phyloP scores from a whole-genome alignment of 2,329 filamentous ascomycete genomes.

The Epichloe uncinata region DNA sequence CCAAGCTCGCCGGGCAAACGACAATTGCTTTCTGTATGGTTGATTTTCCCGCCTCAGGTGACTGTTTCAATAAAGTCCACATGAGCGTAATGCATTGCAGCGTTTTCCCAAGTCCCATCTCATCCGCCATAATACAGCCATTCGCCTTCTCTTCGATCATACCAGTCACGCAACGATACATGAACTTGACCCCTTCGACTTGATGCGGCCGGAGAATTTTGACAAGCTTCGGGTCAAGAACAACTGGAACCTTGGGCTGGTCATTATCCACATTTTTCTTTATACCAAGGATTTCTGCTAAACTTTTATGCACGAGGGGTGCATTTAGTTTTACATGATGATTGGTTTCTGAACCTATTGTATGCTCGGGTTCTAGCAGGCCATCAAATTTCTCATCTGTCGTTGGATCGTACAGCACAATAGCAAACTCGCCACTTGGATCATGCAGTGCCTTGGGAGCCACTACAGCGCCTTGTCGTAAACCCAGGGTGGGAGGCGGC shows the following conservation, averaged over 20 bases:
- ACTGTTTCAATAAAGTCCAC: slow-evolving; percentile 95
- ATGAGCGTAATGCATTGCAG: slow-evolving; percentile 92
- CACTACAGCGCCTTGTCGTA: slow-evolving; percentile 74
- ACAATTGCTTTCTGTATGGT: slow-evolving; percentile 96
- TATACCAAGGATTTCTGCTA: slow-evolving; percentile 88
- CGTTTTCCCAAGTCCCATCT: slow-evolving; percentile 98
- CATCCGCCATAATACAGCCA: slow-evolving; percentile 98
- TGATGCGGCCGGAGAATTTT: slow-evolving; percentile 94
- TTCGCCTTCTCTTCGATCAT: slow-evolving; percentile 87
- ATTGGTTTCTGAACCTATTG: slow-evolving; percentile 15
- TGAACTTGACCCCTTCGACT: slow-evolving; percentile 92
- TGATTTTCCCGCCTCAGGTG: slow-evolving; percentile 81
- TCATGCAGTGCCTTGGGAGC: slow-evolving; percentile 85
- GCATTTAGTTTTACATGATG: slow-evolving; percentile 50
- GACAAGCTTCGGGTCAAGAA: slow-evolving; percentile 80
- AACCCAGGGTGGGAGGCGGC: slow-evolving; percentile 74
- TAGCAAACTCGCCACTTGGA: slow-evolving; percentile 88
- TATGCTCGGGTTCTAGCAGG: slow-evolving; percentile 19
- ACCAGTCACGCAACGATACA: slow-evolving; percentile 91
- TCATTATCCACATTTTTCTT: slow-evolving; percentile 77
- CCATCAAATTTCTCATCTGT: slow-evolving; percentile 66
- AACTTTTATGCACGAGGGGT: slow-evolving; percentile 82
- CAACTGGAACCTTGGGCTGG: slow-evolving; percentile 83
- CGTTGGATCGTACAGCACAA: slow-evolving; percentile 91
- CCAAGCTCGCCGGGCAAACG: slow-evolving; percentile 89